phyloP scores from a whole-genome alignment of 148 eudicot species.

The Fallopia convolvulus region DNA sequence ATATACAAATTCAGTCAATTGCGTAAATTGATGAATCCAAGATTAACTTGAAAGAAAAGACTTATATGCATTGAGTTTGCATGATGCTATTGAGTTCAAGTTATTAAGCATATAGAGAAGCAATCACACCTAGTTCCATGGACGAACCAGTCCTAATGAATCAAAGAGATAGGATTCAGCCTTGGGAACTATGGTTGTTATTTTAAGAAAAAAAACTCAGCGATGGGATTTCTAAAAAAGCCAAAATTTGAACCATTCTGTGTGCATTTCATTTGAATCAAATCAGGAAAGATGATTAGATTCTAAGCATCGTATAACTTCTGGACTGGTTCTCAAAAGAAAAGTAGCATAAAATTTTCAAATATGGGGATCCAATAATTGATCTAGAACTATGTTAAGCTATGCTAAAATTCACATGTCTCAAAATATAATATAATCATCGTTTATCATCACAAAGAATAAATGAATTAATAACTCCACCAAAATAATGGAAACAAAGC shows the following conservation, averaged over 20 bases:
- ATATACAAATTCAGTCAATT: no score
- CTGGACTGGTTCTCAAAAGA: neutral
- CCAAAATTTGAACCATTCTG: no score
- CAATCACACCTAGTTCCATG: neutral
- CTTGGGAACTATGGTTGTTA: neutral
- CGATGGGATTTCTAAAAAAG: no score
- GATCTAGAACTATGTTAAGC: neutral
- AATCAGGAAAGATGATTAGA: neutral
- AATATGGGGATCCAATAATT: neutral
- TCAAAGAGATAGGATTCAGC: neutral
- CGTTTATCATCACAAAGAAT: neutral
- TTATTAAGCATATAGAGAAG: neutral
- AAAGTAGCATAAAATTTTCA: neutral
- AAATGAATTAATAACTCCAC: neutral
- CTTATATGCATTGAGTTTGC: no score
- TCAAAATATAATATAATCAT: neutral
- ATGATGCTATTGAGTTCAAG: neutral
- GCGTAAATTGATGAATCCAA: no score
- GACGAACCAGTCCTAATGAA: neutral
- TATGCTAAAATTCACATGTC: neutral
- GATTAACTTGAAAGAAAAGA: no score
- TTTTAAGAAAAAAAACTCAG: neutral
- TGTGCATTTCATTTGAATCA: no score
- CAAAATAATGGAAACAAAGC: neutral
- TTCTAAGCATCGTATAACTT: neutral